Percentiles rank a stretch among this genome's conserved stretches.
Evolutionary conservation across 257 asterid genomes (phyloP).

Genomic region (Fraxinus americana): DNA sequence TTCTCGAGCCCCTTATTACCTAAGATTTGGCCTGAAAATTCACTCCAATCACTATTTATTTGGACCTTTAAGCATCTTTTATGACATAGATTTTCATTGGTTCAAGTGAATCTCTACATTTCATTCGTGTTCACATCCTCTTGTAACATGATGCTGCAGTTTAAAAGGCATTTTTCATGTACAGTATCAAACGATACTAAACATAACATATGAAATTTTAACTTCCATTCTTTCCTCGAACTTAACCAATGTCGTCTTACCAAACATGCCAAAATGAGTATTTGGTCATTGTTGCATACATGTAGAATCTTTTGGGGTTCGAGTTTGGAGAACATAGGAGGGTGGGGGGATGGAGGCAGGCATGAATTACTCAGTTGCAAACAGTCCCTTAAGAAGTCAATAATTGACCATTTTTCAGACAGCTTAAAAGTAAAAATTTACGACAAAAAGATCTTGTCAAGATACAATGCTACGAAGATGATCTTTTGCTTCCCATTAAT

Average conservation of each 20-base stretch:
- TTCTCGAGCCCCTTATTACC: not conserved
- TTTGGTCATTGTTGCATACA: too few species aligned
- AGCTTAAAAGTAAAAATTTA: not conserved
- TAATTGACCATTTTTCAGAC: not conserved
- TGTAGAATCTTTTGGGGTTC: too few species aligned
- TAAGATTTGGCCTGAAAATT: not conserved
- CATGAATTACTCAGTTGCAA: not conserved
- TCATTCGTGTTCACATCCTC: too few species aligned
- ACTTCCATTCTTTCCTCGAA: too few species aligned
- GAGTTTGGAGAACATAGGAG: too few species aligned
- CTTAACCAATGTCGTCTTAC: too few species aligned
- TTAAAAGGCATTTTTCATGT: too few species aligned
- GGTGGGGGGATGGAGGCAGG: too few species aligned
- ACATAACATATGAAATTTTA: too few species aligned
- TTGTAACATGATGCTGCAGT: too few species aligned
- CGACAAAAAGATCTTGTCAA: not conserved
- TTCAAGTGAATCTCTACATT: not conserved
- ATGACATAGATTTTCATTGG: not conserved
- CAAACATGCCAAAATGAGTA: too few species aligned
- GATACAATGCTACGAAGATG: slow-evolving; percentile 5
- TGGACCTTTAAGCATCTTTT: not conserved
- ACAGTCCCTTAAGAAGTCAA: not conserved
- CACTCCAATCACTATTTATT: not conserved
- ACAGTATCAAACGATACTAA: too few species aligned
- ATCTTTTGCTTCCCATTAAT: slow-evolving; percentile 23